Percentiles rank a stretch among this genome's conserved stretches.
Evolutionary conservation across 371 early-diverging fungal genomes (phyloP).

Genomic region (Lichtheimia ramosa): DNA sequence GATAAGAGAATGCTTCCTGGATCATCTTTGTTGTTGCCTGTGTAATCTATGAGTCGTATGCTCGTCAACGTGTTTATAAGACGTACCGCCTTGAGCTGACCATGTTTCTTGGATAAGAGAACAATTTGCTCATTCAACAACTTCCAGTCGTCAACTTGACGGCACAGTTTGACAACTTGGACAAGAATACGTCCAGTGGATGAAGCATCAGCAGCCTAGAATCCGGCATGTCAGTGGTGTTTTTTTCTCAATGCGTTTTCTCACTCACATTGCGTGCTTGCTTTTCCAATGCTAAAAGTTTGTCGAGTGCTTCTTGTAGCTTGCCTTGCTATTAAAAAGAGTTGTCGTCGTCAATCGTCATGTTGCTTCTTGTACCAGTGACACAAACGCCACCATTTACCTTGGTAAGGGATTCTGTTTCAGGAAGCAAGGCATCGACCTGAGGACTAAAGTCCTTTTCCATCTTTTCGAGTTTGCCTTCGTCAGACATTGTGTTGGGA

Average conservation of each 20-base stretch:
- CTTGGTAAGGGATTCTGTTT: slow-evolving; percentile 73
- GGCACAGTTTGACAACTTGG: slow-evolving; percentile 76
- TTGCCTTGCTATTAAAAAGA: slow-evolving; percentile 56
- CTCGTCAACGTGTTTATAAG: no score
- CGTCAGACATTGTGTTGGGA: slow-evolving; percentile 47
- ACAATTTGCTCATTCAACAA: slow-evolving; percentile 88
- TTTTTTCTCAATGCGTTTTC: background rate
- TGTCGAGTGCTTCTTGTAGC: slow-evolving; percentile 81
- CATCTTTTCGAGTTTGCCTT: slow-evolving; percentile 82
- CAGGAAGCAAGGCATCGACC: slow-evolving; percentile 77
- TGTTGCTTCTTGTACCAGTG: no score
- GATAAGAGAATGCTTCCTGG: slow-evolving; percentile 86
- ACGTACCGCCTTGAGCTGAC: slow-evolving; percentile 87
- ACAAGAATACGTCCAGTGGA: slow-evolving; percentile 89
- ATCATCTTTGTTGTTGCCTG: slow-evolving; percentile 95
- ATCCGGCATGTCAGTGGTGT: background rate
- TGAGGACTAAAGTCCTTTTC: slow-evolving; percentile 88
- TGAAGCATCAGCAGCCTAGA: slow-evolving; percentile 78
- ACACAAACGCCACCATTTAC: slow-evolving; percentile 28
- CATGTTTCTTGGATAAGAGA: slow-evolving; percentile 92
- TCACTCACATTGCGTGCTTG: slow-evolving; percentile 82
- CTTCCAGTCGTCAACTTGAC: slow-evolving; percentile 80
- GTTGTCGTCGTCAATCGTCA: no score
- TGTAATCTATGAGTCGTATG: no score
- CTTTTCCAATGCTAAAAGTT: slow-evolving; percentile 79